A percentile compares a stretch with the other conserved stretches of the same genome.
Conservation (phyloP, 73 alveolate genomes). For the Effrenium voratum region DNA sequence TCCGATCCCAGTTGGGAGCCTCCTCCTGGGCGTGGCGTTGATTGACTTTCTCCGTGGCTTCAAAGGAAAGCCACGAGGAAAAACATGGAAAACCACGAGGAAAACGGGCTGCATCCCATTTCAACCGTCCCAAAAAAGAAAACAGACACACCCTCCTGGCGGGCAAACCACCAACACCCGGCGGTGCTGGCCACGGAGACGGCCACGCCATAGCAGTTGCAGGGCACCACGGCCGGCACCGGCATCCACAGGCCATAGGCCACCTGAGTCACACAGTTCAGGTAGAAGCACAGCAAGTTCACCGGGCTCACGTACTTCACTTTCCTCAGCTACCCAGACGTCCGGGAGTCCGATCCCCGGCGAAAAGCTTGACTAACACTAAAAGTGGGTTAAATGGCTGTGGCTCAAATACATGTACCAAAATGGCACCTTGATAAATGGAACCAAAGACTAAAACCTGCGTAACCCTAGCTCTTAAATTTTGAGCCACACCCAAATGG, state of each 20-base stretch:
- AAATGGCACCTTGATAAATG: background rate
- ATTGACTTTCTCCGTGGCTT: too few relatives aligned
- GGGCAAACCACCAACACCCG: constrained; percentile 72
- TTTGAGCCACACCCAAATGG: background rate
- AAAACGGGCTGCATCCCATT: too few relatives aligned
- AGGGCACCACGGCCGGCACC: constrained; percentile 39
- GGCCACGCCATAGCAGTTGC: constrained; percentile 64
- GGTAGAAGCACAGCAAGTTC: constrained; percentile 57
- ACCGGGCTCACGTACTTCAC: constrained; percentile 42
- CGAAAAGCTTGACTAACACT: background rate
- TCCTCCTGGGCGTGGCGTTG: too few relatives aligned
- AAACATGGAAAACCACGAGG: too few relatives aligned
- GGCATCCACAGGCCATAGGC: constrained; percentile 86
- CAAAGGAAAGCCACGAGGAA: background rate
- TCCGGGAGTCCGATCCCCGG: too few relatives aligned
- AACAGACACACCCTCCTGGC: too few relatives aligned
- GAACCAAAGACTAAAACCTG: background rate
- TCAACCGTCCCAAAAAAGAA: too few relatives aligned
- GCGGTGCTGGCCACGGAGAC: constrained; percentile 45
- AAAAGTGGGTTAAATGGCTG: background rate
- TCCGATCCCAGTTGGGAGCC: too few relatives aligned
- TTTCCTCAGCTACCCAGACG: background rate
- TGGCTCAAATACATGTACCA: background rate
- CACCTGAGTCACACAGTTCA: constrained; percentile 72
- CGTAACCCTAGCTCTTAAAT: background rate